phyloP scores from a whole-genome alignment of 2,329 filamentous ascomycete species.

The Nigrospora sphaerica region DNA sequence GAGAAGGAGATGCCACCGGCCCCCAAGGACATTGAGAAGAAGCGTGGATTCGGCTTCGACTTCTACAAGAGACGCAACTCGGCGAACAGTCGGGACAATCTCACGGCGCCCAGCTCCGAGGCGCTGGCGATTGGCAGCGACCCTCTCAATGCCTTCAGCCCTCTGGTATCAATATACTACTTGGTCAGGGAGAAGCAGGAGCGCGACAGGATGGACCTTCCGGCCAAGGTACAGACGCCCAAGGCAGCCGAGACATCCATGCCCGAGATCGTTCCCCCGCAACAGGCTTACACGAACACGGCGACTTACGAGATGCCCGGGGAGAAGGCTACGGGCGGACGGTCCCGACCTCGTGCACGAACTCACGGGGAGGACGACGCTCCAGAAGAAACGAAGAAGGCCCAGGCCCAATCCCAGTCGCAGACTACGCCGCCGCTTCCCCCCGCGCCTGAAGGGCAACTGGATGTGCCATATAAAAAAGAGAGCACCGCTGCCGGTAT shows the following conservation, averaged over 20 bases:
- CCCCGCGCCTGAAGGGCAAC: slow-evolving; percentile 47
- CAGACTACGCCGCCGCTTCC: slow-evolving; percentile 21
- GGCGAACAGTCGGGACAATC: slow-evolving; percentile 77
- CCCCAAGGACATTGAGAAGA: slow-evolving; percentile 67
- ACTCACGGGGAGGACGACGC: slow-evolving; percentile 94
- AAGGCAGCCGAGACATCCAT: slow-evolving; percentile 42
- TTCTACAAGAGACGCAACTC: slow-evolving; percentile 96
- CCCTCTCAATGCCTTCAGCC: slow-evolving; percentile 87
- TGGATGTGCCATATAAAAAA: slow-evolving; percentile 63
- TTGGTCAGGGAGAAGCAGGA: slow-evolving; percentile 93
- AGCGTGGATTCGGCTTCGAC: slow-evolving; percentile 81
- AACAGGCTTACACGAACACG: slow-evolving; percentile 83
- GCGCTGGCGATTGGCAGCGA: slow-evolving; percentile 76
- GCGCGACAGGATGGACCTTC: slow-evolving; percentile 50
- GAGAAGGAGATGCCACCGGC: slow-evolving; percentile 55
- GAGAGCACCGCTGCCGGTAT: slow-evolving; percentile 82
- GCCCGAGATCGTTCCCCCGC: slow-evolving; percentile 72
- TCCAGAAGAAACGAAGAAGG: slow-evolving; percentile 62
- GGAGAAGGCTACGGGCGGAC: slow-evolving; percentile 76
- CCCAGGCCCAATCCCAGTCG: slow-evolving; percentile 33
- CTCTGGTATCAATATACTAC: slow-evolving; percentile 89
- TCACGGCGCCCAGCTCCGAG: slow-evolving; percentile 78
- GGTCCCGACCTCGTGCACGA: slow-evolving; percentile 76
- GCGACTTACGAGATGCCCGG: slow-evolving; percentile 81
- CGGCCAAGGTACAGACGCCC: slow-evolving; percentile 19